Evolutionary conservation across 1,139 yeast species (phyloP), one percentile per base, ranked within the genome.

Genomic region (Entelexis sorbosivorans): DNA sequence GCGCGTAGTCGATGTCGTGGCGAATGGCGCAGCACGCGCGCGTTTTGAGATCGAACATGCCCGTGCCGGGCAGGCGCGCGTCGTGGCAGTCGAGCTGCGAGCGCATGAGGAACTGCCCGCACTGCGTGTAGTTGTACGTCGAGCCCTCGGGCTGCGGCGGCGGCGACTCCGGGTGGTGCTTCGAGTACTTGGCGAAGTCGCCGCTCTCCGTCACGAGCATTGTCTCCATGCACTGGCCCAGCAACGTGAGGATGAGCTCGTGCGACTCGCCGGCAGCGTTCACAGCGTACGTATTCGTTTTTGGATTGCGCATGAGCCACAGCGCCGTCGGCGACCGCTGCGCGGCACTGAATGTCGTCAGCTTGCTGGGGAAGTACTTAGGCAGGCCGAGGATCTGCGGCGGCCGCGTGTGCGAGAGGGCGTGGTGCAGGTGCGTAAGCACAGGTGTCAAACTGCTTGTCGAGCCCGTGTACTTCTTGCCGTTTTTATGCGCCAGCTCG

Each of bases 61-160:
- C 97, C 13, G 83, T 81, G 0, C 95, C 95, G 0, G 97, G 96
- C 26, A 91, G 70, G 33, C 86, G 68, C 0, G 73, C 69, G 64
- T 87, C 91, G 56, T 73, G 72, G 58, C 96, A 88, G 66, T 91
- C 98, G 54, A 91, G 72, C 65, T 91, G 98, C 0, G 97, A 89
- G 58, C 98, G 73, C 78, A 91, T 75, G 28, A 91, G 64, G 58
- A 91, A 84, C 40, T 75, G 73, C 1, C 82, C 89, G 54, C 77
- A 70, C 34, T 72, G 68, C 5, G 94, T 79, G 66, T 86, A 88
- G 62, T 88, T 91, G 63, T 88, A 89, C 3, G 70, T 61, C 9
- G 57, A 66, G 61, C 22, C 49, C 13, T 28, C 44, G 57, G 56
- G 55, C 62, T 49, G 54, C 3, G 38, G 38, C n/a, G 46, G 51